Base-by-base conservation (phyloP, 106 monocot species). In the Chionographis japonica region DNA sequence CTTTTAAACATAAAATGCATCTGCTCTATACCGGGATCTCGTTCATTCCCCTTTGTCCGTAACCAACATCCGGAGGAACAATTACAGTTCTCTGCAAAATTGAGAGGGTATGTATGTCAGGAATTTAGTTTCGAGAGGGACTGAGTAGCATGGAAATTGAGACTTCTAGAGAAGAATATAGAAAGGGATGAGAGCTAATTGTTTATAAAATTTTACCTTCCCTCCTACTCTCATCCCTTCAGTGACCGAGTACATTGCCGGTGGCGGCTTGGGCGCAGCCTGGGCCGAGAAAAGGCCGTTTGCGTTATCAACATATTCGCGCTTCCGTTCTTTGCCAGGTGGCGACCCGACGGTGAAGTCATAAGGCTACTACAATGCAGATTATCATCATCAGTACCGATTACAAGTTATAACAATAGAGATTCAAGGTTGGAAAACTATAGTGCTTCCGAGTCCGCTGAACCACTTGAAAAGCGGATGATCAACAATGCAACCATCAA, bases 181-280 rank as follows among this genome's bases (percentile, higher is more conserved):
- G 55, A 68, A n/a, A 17, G 40, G 42, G 10, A 61, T 65, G 40
- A 43, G 12, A 55, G 13, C 46, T 12, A 79, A 54, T 40, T 36
- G 41, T 51, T 35, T 49, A 20, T 35, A 2, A 36, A 36, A 42
- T 40, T 15, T 69, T 75, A 86, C 91, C 94, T 88, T 95, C 13
- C 91, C 94, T 19, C 94, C 94, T 15, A 91, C 88, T 84, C 68
- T 80, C 94, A 95, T 95, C 52, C 94, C 94, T 81, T 95, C 91
- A 20, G 88, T 80, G 57, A 91, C 56, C 15, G 81, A 58, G 67
- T 95, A 95, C 85, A 91, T 66, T 37, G 86, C 94, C 9, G 90
- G 67, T 36, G 94, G 94, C 4, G 94, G 94, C 52, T 95, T 95
- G 37, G 94, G 94, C 27, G 94, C 74, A 60, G 94, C 91, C 69